Evolutionary conservation across 202 grass and related monocot genomes (phyloP).

Genomic region (Tripidium arundinaceum): DNA sequence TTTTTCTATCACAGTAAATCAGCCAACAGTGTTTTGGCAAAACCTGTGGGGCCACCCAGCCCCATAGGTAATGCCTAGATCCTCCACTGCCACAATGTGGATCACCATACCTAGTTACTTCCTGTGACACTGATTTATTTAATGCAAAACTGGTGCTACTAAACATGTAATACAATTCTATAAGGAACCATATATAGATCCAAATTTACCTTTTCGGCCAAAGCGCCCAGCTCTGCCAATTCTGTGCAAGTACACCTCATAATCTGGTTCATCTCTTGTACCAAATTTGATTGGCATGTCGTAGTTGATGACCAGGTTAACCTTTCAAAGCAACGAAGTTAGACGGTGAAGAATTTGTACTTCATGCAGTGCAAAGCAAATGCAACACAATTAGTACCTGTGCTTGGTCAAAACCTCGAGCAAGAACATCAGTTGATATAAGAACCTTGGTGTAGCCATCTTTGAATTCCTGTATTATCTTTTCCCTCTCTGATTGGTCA

Average conservation of each 20-base stretch:
- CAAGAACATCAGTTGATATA: slow-evolving; percentile 91
- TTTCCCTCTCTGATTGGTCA: slow-evolving; percentile 74
- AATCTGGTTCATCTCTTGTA: slow-evolving; percentile 73
- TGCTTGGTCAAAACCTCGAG: slow-evolving; percentile 94
- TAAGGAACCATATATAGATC: not conserved
- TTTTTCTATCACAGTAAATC: too few relatives aligned
- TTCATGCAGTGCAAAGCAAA: not conserved
- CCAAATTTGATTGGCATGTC: slow-evolving; percentile 83
- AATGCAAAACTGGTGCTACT: not conserved
- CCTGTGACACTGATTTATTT: not conserved
- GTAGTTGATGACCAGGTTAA: slow-evolving; percentile 96
- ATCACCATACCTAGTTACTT: not conserved
- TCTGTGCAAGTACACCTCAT: slow-evolving; percentile 93
- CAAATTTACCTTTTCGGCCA: slow-evolving; percentile 83
- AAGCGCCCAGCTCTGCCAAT: slow-evolving; percentile 96
- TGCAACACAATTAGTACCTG: slow-evolving; percentile 51
- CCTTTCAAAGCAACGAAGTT: slow-evolving; percentile 48
- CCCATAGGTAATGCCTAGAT: too few relatives aligned
- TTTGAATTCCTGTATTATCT: slow-evolving; percentile 94
- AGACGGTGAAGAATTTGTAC: not conserved
- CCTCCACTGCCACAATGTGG: too few relatives aligned
- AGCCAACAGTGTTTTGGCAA: too few relatives aligned
- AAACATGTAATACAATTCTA: not conserved
- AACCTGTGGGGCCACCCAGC: too few relatives aligned
- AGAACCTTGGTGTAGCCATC: slow-evolving; percentile 94